phyloP scores from a whole-genome alignment of 805 yeast genomes.

The Starmerella ratchasimensis region DNA sequence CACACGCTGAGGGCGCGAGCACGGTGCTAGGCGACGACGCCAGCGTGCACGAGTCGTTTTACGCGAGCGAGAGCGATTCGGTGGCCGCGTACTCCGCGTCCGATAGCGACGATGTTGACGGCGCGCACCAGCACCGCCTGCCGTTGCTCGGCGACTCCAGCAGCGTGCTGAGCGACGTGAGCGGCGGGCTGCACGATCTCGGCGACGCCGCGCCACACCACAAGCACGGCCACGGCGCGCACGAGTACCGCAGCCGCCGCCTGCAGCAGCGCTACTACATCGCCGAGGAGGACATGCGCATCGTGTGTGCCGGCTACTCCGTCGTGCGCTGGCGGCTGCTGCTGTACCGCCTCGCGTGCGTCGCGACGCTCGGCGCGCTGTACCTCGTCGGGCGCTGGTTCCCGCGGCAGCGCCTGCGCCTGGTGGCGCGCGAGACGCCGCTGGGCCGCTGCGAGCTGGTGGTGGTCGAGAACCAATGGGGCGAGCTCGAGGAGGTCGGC shows the following conservation, averaged over 20 bases:
- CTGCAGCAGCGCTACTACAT: conserved; percentile 66
- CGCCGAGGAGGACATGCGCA: conserved; percentile 88
- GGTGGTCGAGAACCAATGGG: conserved; percentile 85
- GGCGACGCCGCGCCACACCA: not conserved
- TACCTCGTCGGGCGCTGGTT: conserved; percentile 73
- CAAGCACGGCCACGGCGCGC: not conserved
- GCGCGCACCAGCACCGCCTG: conserved; percentile 4
- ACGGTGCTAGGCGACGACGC: conserved; percentile 44
- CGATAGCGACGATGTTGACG: not conserved
- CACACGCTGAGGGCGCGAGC: conserved; percentile 68
- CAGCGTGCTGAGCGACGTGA: not conserved
- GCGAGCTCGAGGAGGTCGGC: conserved; percentile 53
- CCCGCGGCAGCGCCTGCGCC: conserved; percentile 54
- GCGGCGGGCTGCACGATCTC: not conserved
- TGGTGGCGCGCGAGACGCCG: conserved; percentile 31
- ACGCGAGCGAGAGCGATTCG: conserved; percentile 1
- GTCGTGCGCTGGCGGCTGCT: conserved; percentile 36
- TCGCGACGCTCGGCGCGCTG: conserved; percentile 53
- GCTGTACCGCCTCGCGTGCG: conserved; percentile 41
- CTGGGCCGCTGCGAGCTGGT: conserved; percentile 84
- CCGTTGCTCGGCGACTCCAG: not conserved
- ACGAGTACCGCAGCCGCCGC: conserved; percentile 21
- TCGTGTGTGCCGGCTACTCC: conserved; percentile 84
- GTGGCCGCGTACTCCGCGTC: conserved; percentile 3
- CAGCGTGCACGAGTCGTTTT: conserved; percentile 19